phyloP scores from a whole-genome alignment of 2,329 filamentous ascomycete genomes.

The Neofusicoccum ribis region DNA sequence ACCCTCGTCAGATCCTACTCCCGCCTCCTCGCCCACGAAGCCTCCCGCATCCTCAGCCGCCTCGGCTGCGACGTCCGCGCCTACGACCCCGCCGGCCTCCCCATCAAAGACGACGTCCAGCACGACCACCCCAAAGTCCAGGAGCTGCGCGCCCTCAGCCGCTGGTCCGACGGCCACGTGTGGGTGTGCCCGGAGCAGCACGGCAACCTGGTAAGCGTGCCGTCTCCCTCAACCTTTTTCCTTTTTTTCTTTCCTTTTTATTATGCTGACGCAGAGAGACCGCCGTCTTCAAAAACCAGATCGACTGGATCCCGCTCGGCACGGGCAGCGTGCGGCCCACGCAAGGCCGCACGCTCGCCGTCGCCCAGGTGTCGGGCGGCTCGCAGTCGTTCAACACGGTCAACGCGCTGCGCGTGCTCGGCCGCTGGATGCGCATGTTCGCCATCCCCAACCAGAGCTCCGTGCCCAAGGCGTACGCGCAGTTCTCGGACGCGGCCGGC shows the following conservation, averaged over 20 bases:
- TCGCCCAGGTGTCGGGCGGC: constrained; percentile 64
- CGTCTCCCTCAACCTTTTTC: too few relatives aligned
- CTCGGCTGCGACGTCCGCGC: constrained; percentile 65
- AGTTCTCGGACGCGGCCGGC: constrained; percentile 53
- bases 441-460: constrained; percentile 66
- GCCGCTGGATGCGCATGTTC: constrained; percentile 71
- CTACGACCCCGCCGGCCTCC: constrained; percentile 59
- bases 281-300: constrained; percentile 68
- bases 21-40: constrained; percentile 60
- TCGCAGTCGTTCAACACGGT: constrained; percentile 69
- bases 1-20: constrained; percentile 56
- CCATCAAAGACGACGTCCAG: constrained; percentile 64
- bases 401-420: constrained; percentile 64
- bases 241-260: too few relatives aligned
- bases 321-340: constrained; percentile 65
- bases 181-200: constrained; percentile 69
- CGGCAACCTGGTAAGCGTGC: constrained; percentile 54
- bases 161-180: constrained; percentile 66
- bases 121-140: constrained; percentile 61
- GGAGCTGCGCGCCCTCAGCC: constrained; percentile 61
- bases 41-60: constrained; percentile 60
- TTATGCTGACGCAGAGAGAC: constrained; percentile 46
- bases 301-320: constrained; percentile 67
- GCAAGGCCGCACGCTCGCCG: constrained; percentile 63
- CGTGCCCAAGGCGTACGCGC: constrained; percentile 63